Percentiles rank a stretch among this genome's conserved stretches.
Conservation (phyloP, 2,329 filamentous ascomycete genomes). For the Diaporthe aspalathi region DNA sequence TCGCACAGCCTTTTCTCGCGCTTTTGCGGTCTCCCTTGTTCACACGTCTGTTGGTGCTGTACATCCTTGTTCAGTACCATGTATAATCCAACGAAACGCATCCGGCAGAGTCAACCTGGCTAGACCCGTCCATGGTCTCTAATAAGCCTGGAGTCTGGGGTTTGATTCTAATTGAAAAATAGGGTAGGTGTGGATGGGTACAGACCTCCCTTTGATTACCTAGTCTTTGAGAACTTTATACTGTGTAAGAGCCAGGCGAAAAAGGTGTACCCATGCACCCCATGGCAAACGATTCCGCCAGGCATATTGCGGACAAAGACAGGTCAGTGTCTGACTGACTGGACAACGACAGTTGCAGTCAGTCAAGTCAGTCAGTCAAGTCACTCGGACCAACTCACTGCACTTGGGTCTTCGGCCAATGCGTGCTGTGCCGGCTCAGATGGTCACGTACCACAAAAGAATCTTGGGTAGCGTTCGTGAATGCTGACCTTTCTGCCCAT, state of each 20-base stretch:
- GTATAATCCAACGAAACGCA: conserved; percentile 31
- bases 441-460: conserved; percentile 23
- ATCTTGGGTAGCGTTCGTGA: conserved; percentile 29
- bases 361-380: no score
- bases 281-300: conserved; percentile 17
- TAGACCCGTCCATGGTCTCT: conserved; percentile 6
- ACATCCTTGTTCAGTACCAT: conserved; percentile 28
- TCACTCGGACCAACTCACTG: conserved; percentile 12
- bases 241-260: conserved; percentile 11
- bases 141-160: neutral
- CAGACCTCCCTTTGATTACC: conserved; percentile 27
- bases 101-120: conserved; percentile 23
- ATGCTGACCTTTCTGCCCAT: conserved; percentile 23
- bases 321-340: conserved; percentile 30
- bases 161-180: conserved; percentile 32
- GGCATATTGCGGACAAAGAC: conserved; percentile 14
- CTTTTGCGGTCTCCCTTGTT: conserved; percentile 23
- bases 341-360: conserved; percentile 9
- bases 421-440: conserved; percentile 11
- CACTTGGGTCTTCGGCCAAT: neutral
- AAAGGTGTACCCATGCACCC: conserved; percentile 1
- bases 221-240: neutral
- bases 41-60: conserved; percentile 16
- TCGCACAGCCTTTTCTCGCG: conserved; percentile 14
- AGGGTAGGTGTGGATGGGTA: conserved; percentile 21